phyloP scores from a whole-genome alignment of 106 monocot species.

The Gastrodia elata region DNA sequence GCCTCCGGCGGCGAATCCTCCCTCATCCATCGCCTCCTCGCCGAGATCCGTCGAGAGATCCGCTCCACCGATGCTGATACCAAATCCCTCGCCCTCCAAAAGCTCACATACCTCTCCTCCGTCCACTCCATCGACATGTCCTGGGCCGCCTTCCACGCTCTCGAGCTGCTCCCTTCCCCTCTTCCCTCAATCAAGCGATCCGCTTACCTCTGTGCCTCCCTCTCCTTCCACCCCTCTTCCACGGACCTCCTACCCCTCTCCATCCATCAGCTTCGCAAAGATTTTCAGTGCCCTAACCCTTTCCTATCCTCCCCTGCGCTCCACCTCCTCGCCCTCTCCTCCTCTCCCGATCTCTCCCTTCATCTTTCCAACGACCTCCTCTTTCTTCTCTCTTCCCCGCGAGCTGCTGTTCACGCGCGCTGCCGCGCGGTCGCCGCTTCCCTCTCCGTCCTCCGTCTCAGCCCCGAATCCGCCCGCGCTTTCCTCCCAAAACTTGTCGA shows the following conservation, averaged over 20 bases:
- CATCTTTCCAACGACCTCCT: constrained; percentile 34
- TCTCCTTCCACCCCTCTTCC: constrained; percentile 50
- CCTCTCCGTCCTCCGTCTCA: constrained; percentile 18
- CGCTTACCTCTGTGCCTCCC: constrained; percentile 60
- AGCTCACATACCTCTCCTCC: constrained; percentile 83
- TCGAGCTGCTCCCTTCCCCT: constrained; percentile 69
- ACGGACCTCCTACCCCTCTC: constrained; percentile 58
- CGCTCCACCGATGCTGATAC: constrained; percentile 49
- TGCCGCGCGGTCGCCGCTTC: constrained; percentile 21
- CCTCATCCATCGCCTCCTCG: constrained; percentile 39
- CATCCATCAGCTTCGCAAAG: constrained; percentile 84
- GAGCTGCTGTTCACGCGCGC: constrained; percentile 9
- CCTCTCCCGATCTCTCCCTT: constrained; percentile 36
- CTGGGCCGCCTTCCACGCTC: constrained; percentile 49
- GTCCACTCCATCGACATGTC: constrained; percentile 43
- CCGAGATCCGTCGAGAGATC: constrained; percentile 80
- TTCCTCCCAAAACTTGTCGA: constrained; percentile 56
- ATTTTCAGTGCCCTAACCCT: constrained; percentile 33
- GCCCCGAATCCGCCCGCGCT: constrained; percentile 27
- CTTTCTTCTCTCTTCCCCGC: constrained; percentile 25
- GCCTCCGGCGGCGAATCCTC: constrained; percentile 17
- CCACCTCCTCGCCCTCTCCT: constrained; percentile 31
- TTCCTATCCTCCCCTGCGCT: constrained; percentile 30
- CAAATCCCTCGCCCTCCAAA: constrained; percentile 59
- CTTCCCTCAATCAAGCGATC: constrained; percentile 34